phyloP scores from a whole-genome alignment of 139 green algal species.

The Tetradesmus obliquus region DNA sequence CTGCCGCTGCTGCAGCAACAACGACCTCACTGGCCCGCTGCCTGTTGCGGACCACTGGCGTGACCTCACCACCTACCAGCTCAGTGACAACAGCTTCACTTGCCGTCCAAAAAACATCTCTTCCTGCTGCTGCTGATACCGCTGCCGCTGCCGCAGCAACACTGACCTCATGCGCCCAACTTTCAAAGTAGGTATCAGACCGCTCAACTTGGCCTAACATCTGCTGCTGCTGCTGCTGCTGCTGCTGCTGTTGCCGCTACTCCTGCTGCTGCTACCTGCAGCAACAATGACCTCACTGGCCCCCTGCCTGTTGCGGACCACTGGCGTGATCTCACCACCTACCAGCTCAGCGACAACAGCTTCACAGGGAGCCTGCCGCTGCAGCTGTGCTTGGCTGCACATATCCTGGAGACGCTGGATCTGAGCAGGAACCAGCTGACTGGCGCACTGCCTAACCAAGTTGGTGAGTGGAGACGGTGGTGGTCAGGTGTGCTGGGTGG shows the following conservation, averaged over 20 bases:
- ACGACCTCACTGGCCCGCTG: constrained; percentile 16
- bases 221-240: too few species aligned
- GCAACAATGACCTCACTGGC: constrained; percentile 29
- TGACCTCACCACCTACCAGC: not conserved
- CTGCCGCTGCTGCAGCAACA: not conserved
- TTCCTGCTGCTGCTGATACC: too few species aligned
- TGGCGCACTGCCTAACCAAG: not conserved
- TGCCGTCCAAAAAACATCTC: too few species aligned
- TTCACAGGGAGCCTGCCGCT: not conserved
- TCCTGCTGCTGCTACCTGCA: too few species aligned
- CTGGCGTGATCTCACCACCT: not conserved
- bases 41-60: not conserved
- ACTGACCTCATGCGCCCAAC: too few species aligned
- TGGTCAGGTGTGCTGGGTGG: not conserved
- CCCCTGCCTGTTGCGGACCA: not conserved
- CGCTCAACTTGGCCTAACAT: too few species aligned
- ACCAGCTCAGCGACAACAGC: not conserved
- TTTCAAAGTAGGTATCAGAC: too few species aligned
- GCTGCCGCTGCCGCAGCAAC: too few species aligned
- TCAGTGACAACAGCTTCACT: not conserved
- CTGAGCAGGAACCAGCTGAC: constrained; percentile 10
- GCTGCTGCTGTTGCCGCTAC: too few species aligned
- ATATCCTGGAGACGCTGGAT: not conserved
- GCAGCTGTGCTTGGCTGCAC: not conserved
- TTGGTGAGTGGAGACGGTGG: not conserved